phyloP scores from a whole-genome alignment of 2,329 filamentous ascomycete species.

The Xylariaceae sp. region DNA sequence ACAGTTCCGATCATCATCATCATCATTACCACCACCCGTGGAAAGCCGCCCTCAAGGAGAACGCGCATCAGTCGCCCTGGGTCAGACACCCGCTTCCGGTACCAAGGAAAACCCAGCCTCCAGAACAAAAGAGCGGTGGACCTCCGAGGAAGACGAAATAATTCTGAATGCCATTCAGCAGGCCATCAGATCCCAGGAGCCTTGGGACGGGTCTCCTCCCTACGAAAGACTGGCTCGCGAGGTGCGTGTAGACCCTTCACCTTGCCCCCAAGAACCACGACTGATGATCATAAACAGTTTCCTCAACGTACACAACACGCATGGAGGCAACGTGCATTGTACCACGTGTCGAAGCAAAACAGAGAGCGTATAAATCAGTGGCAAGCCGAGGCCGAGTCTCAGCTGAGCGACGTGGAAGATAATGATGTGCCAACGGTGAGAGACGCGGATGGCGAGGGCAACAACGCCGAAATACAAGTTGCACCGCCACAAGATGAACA shows the following conservation, averaged over 20 bases:
- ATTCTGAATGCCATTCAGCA: slow-evolving; percentile 21
- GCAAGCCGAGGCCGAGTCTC: slow-evolving; percentile 7
- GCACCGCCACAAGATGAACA: no score
- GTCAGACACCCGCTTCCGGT: no score
- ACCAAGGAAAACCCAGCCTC: no score
- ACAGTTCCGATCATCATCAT: slow-evolving; percentile 20
- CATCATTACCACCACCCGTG: slow-evolving; percentile 1
- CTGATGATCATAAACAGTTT: slow-evolving; percentile 21
- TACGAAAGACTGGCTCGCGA: slow-evolving; percentile 31
- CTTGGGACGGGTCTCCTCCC: slow-evolving; percentile 24
- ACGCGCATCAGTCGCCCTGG: no score
- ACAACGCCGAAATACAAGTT: no score
- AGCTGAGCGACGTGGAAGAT: slow-evolving; percentile 1
- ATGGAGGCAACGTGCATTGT: slow-evolving; percentile 31
- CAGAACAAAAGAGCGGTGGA: slow-evolving; percentile 23
- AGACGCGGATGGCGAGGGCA: no score
- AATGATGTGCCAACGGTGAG: no score
- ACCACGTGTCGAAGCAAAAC: slow-evolving; percentile 19
- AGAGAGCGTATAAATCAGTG: slow-evolving; percentile 13
- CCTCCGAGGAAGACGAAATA: slow-evolving; percentile 31
- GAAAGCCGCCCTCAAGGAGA: no score
- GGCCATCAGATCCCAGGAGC: slow-evolving; percentile 4
- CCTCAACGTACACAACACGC: slow-evolving; percentile 29
- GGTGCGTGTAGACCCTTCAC: slow-evolving; percentile 20
- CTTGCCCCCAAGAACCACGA: background rate